Evolutionary conservation across 2,329 filamentous ascomycete species (phyloP), one percentile per base, ranked within the genome.

Genomic region (Dactylellina drechsleri): DNA sequence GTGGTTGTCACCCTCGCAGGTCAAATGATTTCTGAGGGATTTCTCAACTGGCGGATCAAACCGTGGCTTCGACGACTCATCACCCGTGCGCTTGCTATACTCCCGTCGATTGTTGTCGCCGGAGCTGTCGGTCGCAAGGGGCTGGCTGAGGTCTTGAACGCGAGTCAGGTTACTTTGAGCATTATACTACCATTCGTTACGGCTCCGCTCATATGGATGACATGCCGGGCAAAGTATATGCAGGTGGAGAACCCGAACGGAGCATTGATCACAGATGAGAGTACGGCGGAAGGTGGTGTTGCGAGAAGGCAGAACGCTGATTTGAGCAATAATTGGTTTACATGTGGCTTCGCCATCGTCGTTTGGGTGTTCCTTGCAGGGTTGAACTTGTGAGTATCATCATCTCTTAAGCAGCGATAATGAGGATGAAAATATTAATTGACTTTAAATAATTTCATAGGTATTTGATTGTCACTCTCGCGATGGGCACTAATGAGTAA

Each of bases 1-100:
- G 92, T 96, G 41, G 90, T 96, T 1, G 96, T 92, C 83, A 96
- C 93, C 0, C 95, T 96, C 78, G 87, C 92, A 0, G 92, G 92
- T 0, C 92, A 96, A 81, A 95, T 96, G 89, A 90, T 96, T 20
- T 90, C 88, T 76, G 92, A 96, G 81, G 92, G 92, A 5, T 91
- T 92, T 75, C 81, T 96, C 52, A 87, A 88, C 54, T 93, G 92
- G 91, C 87, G 83, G 4, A 82, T 93, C 36, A 85, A 85, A 75
- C 92, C 92, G 0, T 96, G 92, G 92, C 79, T 93, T 8, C 89
- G 92, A 1, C 86, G 92, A 10, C 85, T 96, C 2, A 82, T 94
- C 58, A 96, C 92, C 0, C 87, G 92, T 26, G 87, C 86, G 58
- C 91, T 96, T 80, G 92, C 90, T 79, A 93, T 96, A 81, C 89